Conservation (phyloP, 2,329 filamentous ascomycete species). For the Fusarium subtropicale region DNA sequence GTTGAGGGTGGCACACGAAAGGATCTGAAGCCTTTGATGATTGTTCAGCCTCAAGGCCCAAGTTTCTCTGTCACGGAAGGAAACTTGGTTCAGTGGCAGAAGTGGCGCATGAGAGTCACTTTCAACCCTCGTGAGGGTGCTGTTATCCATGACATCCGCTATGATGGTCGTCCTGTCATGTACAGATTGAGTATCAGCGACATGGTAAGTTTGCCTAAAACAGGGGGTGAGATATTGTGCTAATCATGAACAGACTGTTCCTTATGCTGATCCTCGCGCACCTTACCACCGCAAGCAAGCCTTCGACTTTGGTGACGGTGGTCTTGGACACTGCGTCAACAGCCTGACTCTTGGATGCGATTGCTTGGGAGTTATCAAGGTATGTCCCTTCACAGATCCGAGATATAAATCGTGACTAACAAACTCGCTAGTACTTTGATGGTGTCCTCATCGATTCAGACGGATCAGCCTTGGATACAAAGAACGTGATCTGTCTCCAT, state of each 20-base stretch:
- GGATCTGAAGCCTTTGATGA: slow-evolving; percentile 69
- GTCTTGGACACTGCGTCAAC: slow-evolving; percentile 73
- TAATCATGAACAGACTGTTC: slow-evolving; percentile 56
- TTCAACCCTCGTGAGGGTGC: slow-evolving; percentile 78
- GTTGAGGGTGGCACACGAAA: slow-evolving; percentile 56
- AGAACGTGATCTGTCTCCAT: slow-evolving; percentile 73
- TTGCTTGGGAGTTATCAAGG: slow-evolving; percentile 71
- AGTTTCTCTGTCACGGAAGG: slow-evolving; percentile 57
- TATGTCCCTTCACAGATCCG: background rate
- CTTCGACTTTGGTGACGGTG: slow-evolving; percentile 77
- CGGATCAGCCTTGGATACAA: slow-evolving; percentile 55
- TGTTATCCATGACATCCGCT: slow-evolving; percentile 75
- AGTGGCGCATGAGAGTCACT: slow-evolving; percentile 75
- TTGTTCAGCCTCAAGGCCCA: slow-evolving; percentile 53
- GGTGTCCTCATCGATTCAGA: slow-evolving; percentile 49
- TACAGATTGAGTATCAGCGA: slow-evolving; percentile 75
- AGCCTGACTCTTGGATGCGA: slow-evolving; percentile 75
- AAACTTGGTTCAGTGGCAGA: slow-evolving; percentile 66
- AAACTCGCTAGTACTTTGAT: slow-evolving; percentile 50
- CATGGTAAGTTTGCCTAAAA: slow-evolving; percentile 61
- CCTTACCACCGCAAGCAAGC: slow-evolving; percentile 75
- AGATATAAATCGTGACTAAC: background rate
- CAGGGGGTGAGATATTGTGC: rapidly evolving
- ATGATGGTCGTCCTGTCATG: slow-evolving; percentile 73
- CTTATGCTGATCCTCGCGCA: slow-evolving; percentile 72